These are phyloP conservation scores for Quercus aquifolioides DNA, from an alignment of 306 rosid genomes.

Conservation along the genomic window DNA sequence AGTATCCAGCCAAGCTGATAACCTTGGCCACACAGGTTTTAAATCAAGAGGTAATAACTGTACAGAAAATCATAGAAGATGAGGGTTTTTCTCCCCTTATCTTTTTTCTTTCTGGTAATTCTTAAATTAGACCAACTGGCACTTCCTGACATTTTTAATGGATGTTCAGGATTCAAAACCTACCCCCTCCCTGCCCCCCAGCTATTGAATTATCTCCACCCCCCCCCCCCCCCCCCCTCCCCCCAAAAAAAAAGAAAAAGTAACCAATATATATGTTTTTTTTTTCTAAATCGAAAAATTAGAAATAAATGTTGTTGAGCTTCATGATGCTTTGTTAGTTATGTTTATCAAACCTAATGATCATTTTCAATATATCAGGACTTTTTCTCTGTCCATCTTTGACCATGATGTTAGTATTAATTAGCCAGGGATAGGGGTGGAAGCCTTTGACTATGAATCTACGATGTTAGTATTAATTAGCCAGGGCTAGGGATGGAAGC, in stretches of 20 bases:
- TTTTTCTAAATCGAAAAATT: neutral
- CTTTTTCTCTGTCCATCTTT: neutral
- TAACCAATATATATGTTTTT: neutral
- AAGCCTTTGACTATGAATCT: too few species aligned
- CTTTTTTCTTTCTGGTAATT: neutral
- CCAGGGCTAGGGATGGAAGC: neutral
- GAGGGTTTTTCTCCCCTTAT: neutral
- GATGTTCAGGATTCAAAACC: too few species aligned
- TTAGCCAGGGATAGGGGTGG: too few species aligned
- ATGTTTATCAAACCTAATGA: neutral
- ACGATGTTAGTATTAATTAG: too few species aligned
- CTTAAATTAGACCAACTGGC: neutral
- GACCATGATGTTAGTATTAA: neutral
- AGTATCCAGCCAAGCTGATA: neutral
- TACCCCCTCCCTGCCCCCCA: too few species aligned
- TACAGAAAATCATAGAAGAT: slow-evolving; percentile 30
- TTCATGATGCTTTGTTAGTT: neutral
- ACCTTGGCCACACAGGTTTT: slow-evolving; percentile 22
- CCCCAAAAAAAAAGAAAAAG: neutral
- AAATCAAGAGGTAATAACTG: slow-evolving; percentile 31
- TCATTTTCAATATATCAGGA: neutral
- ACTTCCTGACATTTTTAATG: too few species aligned
- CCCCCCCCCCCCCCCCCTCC: too few species aligned
- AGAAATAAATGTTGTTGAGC: neutral
- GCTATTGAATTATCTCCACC: too few species aligned